These are phyloP conservation scores for Suillus spraguei DNA, from an alignment of 768 basidiomycete species.

Conservation along the genomic window DNA sequence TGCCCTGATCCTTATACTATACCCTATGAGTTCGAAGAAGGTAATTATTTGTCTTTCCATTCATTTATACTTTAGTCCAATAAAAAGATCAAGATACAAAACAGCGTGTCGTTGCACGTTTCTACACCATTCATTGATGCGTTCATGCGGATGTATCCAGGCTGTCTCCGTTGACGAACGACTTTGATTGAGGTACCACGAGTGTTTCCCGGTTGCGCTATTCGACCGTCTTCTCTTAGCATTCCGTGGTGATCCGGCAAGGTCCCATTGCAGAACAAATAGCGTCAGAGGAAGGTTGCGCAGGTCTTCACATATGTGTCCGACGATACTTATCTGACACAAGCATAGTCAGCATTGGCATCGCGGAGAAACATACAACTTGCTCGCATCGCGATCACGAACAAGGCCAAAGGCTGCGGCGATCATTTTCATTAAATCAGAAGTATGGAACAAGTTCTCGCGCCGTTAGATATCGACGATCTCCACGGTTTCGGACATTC, in stretches of 20 bases:
- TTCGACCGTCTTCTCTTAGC: conserved; percentile 25
- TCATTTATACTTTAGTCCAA: background rate
- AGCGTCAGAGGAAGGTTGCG: conserved; percentile 79
- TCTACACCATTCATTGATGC: conserved; percentile 94
- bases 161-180: conserved; percentile 97
- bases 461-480: conserved; percentile 73
- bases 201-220: conserved; percentile 46
- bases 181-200: conserved; percentile 88
- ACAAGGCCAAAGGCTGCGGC: conserved; percentile 89
- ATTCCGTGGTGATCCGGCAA: conserved; percentile 57
- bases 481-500: conserved; percentile 93
- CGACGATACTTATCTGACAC: background rate
- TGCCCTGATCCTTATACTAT: conserved; percentile 77
- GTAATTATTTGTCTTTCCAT: conserved; percentile 37
- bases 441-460: conserved; percentile 55
- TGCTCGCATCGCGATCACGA: conserved; percentile 90
- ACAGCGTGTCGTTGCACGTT: conserved; percentile 78
- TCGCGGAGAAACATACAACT: conserved; percentile 91
- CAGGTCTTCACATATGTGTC: conserved; percentile 49
- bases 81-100: conserved; percentile 68
- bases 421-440: conserved; percentile 67
- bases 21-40: conserved; percentile 94
- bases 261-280: conserved; percentile 81
- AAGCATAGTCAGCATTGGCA: conserved; percentile 84
- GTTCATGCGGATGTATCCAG: conserved; percentile 85